Evolutionary conservation across 768 basidiomycete species (phyloP).

Genomic region (Phallus indusiatus): DNA sequence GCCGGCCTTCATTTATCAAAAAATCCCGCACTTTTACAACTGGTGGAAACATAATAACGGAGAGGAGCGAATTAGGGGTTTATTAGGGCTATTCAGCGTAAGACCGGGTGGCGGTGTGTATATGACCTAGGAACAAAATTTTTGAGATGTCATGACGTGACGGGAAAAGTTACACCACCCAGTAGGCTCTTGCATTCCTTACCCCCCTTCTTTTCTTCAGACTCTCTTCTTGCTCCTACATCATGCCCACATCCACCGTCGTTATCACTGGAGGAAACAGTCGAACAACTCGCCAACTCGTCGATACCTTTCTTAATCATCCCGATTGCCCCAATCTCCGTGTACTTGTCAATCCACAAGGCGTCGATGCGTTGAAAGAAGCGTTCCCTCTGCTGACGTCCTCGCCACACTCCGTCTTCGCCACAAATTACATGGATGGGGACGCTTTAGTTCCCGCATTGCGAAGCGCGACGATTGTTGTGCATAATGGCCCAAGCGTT

Average conservation of each 20-base stretch:
- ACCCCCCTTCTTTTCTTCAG: background rate
- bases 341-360: background rate
- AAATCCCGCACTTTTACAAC: too few relatives aligned
- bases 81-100: too few relatives aligned
- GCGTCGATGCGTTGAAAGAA: background rate
- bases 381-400: background rate
- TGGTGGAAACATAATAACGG: too few relatives aligned
- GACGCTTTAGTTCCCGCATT: slow-evolving; percentile 17
- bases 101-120: too few relatives aligned
- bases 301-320: background rate
- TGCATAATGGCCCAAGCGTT: slow-evolving; percentile 21
- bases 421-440: slow-evolving; percentile 19
- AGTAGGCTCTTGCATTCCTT: background rate
- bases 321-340: slow-evolving; percentile 3
- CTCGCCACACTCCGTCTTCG: slow-evolving; percentile 10
- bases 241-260: background rate
- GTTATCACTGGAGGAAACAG: background rate
- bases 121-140: too few relatives aligned
- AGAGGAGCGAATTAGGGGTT: too few relatives aligned
- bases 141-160: too few relatives aligned
- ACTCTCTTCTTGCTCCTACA: background rate
- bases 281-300: background rate
- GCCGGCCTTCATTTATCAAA: too few relatives aligned
- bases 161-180: too few relatives aligned
- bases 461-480: slow-evolving; percentile 18